Base-by-base conservation (phyloP, 352 stramenopile species). In the Pythium chondricola region DNA sequence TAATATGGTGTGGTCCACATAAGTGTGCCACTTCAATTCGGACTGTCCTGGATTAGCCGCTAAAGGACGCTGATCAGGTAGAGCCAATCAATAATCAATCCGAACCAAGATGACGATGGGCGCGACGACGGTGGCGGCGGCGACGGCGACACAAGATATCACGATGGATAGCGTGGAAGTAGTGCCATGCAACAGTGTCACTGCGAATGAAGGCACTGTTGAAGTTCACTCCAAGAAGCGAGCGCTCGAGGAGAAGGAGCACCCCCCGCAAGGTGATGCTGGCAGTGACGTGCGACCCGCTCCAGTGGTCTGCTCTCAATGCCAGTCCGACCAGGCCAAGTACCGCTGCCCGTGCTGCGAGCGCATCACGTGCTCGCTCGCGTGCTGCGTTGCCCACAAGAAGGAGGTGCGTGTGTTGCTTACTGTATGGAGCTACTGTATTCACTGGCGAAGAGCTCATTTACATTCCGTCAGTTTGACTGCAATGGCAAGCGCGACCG, bases 271-370 rank as follows among this genome's bases (percentile, higher is more conserved):
- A n/a, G n/a, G n/a, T n/a, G n/a, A n/a, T n/a, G n/a, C n/a, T n/a
- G 8, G 67, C 71, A 13, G 36, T 37, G 3, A 43, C 63, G 29
- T 22, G 38, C 58, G 42, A n/a, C 22, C 35, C 10, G 43, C 11
- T 44, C 13, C 5, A 36, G 1, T 66, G 3, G 43, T 33, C n/a
- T 93, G 82, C 61, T 55, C 49, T 38, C 59, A 56, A 9, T 93
- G 82, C 42, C 57, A 54, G 25, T 61, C 53, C 10, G 55, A 18
- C 17, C 58, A 77, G 39, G 74, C 90, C 63, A 93, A 93, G 65
- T 93, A 93, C 55, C 79, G 82, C 40, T 93, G 82, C 70, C 82
- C 82, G 30, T 67, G 77, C 45, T 93, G 82, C 48, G 82, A 93
- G 55, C 74, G 79, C 50, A 73, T 89, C 62, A 90, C 82, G 45